These are phyloP conservation scores for Phtheirospermum japonicum DNA, from an alignment of 257 asterid species.

Conservation along the genomic window DNA sequence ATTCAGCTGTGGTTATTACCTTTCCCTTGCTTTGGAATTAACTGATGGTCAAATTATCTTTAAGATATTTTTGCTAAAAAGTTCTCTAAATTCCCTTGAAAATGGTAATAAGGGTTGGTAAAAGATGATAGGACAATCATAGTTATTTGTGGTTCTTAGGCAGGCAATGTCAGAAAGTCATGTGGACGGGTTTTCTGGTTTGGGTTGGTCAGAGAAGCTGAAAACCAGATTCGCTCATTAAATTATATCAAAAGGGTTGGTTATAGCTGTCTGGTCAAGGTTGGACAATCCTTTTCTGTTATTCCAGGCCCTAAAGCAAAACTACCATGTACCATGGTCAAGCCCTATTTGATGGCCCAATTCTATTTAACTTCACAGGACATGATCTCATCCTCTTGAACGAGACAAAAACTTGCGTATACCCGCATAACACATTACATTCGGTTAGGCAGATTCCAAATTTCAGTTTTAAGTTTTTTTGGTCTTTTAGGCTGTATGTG, in stretches of 20 bases:
- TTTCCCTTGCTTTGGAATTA: not conserved
- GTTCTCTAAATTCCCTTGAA: not conserved
- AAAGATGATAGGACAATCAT: not conserved
- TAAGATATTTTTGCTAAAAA: not conserved
- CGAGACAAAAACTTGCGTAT: too few species aligned
- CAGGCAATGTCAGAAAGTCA: not conserved
- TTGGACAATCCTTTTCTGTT: not conserved
- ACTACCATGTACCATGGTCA: conserved; percentile 2
- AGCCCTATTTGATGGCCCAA: not conserved
- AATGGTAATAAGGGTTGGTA: conserved; percentile 9
- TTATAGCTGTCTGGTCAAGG: not conserved
- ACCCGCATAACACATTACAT: too few species aligned
- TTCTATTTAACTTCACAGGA: conserved; percentile 1
- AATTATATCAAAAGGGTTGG: not conserved
- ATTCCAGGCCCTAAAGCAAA: not conserved
- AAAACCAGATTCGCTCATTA: not conserved
- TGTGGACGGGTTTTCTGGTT: not conserved
- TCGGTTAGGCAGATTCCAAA: too few species aligned
- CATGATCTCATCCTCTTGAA: not conserved
- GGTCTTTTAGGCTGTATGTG: too few species aligned
- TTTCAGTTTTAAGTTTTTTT: too few species aligned
- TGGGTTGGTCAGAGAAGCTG: conserved; percentile 1
- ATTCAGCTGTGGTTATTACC: not conserved
- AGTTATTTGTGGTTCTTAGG: not conserved
- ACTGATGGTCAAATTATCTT: conserved; percentile 1